Conservation (phyloP, 2,329 filamentous ascomycete genomes). For the Pseudocercospora pini-densiflorae region DNA sequence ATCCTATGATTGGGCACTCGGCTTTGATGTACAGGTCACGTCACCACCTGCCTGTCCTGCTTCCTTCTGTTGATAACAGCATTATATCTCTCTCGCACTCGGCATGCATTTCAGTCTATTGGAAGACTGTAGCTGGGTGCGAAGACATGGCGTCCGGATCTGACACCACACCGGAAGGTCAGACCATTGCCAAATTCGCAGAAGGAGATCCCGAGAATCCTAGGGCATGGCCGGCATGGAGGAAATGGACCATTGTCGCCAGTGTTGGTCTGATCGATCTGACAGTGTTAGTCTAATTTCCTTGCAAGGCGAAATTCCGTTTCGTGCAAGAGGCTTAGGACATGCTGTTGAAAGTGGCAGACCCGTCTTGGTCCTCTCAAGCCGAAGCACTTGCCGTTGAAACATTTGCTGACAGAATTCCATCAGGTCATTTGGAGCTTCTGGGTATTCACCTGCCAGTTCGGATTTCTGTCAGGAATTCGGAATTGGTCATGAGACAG, state of each 20-base stretch:
- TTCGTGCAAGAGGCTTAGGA: too few relatives aligned
- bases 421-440: slow-evolving; percentile 46
- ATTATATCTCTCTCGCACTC: neutral
- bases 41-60: neutral
- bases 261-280: slow-evolving; percentile 44
- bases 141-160: neutral
- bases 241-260: slow-evolving; percentile 53
- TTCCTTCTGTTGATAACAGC: neutral
- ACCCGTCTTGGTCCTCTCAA: neutral
- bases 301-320: neutral
- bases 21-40: neutral
- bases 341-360: neutral
- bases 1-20: neutral
- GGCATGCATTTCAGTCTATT: neutral
- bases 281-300: slow-evolving; percentile 13
- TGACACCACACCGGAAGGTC: slow-evolving; percentile 1
- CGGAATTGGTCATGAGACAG: slow-evolving; percentile 46
- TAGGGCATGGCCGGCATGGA: slow-evolving; percentile 49
- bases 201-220: slow-evolving; percentile 49
- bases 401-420: neutral
- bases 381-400: neutral
- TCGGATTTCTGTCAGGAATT: slow-evolving; percentile 50
- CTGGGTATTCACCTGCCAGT: slow-evolving; percentile 52
- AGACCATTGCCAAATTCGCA: slow-evolving; percentile 34
- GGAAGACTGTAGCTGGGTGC: neutral